phyloP scores from a whole-genome alignment of 768 basidiomycete genomes.

The Tubosaeta sp. region DNA sequence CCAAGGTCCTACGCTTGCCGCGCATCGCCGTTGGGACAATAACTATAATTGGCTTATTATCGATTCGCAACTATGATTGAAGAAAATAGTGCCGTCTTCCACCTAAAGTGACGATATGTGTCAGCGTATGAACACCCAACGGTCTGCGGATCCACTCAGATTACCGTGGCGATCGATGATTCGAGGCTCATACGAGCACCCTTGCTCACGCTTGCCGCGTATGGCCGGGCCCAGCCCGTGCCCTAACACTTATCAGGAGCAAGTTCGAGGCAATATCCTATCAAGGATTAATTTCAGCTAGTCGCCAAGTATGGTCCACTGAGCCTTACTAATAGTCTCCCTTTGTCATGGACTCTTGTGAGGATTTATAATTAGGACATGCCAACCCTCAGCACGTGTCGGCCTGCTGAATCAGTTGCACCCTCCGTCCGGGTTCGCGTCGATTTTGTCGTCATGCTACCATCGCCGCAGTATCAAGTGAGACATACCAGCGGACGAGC shows the following conservation, averaged over 20 bases:
- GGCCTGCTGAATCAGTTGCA: too few relatives aligned
- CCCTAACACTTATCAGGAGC: neutral
- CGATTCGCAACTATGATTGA: neutral
- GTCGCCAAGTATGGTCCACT: neutral
- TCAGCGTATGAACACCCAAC: neutral
- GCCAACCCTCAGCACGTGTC: neutral
- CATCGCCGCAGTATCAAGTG: too few relatives aligned
- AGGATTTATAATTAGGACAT: neutral
- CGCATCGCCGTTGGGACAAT: neutral
- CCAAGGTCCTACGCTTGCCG: neutral
- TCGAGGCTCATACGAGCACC: neutral
- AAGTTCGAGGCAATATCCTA: too few relatives aligned
- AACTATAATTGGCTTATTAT: neutral
- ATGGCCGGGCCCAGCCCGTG: neutral
- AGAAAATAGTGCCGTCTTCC: neutral
- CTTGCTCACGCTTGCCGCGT: slow-evolving; percentile 1
- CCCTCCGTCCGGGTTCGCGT: too few relatives aligned
- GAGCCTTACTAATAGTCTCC: neutral
- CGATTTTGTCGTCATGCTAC: neutral
- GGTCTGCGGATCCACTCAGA: neutral
- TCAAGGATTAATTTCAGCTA: neutral
- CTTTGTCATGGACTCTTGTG: neutral
- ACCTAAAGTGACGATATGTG: neutral
- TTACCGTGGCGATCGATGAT: neutral
- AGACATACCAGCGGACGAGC: neutral